A percentile compares a stretch with the other conserved stretches of the same genome.
phyloP scores from a whole-genome alignment of 495 filamentous ascomycete genomes.

The Penicillium manginii region DNA sequence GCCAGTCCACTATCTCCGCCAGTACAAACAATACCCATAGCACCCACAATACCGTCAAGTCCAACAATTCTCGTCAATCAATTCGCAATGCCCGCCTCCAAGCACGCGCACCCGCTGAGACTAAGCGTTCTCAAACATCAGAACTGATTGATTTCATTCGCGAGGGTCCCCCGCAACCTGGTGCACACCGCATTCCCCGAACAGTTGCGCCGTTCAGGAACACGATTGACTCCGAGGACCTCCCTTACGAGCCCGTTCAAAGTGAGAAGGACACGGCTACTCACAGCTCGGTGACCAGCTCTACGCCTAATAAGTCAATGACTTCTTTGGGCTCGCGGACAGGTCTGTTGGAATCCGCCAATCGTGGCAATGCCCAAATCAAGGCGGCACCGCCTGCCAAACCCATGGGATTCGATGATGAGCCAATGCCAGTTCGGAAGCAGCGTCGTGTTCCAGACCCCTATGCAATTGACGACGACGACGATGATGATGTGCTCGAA shows the following conservation, averaged over 20 bases:
- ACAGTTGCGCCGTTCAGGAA: conserved; percentile 81
- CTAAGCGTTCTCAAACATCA: conserved; percentile 66
- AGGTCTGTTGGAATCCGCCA: conserved; percentile 53
- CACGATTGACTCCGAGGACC: conserved; percentile 83
- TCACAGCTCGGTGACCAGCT: conserved; percentile 44
- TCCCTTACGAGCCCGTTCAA: conserved; percentile 46
- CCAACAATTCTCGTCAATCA: conserved; percentile 13
- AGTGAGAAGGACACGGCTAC: conserved; percentile 25
- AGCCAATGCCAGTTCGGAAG: conserved; percentile 56
- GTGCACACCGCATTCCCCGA: conserved; percentile 73
- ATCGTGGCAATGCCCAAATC: conserved; percentile 24
- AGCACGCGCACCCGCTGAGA: conserved; percentile 67
- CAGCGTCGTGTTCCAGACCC: conserved; percentile 82
- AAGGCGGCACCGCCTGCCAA: conserved; percentile 21
- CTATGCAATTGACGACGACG: conserved; percentile 86
- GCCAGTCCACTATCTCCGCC: conserved; percentile 21
- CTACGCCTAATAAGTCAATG: conserved; percentile 46
- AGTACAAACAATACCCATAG: conserved; percentile 11
- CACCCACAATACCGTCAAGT: conserved; percentile 5
- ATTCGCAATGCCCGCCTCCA: conserved; percentile 52
- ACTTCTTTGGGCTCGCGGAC: conserved; percentile 63
- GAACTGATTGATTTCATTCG: conserved; percentile 96
- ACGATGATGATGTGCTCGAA: conserved; percentile 74
- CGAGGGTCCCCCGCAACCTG: conserved; percentile 67
- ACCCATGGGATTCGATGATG: conserved; percentile 21